phyloP scores from a whole-genome alignment of 2,329 filamentous ascomycete species.

The Fusarium secorum region DNA sequence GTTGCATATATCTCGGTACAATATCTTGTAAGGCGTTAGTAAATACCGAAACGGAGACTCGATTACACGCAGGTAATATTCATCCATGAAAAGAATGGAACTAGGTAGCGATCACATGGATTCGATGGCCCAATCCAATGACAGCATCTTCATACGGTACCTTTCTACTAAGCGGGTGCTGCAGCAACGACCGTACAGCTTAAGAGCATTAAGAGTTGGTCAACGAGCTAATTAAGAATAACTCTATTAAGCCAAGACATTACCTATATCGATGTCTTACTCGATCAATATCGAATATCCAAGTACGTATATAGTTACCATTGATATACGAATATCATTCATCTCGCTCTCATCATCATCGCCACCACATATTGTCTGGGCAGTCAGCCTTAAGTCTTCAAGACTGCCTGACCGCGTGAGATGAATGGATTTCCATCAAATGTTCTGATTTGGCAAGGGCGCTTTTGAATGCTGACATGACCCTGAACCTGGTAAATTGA shows the following conservation, averaged over 20 bases:
- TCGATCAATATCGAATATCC: background rate
- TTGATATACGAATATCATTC: background rate
- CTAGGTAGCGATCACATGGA: slow-evolving; percentile 21
- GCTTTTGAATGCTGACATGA: slow-evolving; percentile 30
- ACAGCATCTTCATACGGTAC: slow-evolving; percentile 1
- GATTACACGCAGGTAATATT: slow-evolving; percentile 11
- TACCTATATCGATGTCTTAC: background rate
- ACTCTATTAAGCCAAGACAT: background rate
- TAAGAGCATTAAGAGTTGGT: background rate
- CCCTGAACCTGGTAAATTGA: slow-evolving; percentile 13
- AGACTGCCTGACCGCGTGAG: slow-evolving; percentile 30
- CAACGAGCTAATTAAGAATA: background rate
- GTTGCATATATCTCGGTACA: background rate
- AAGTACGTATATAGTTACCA: background rate
- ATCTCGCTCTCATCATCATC: background rate
- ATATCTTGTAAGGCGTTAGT: background rate
- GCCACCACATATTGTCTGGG: background rate
- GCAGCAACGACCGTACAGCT: slow-evolving; percentile 19
- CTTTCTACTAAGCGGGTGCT: slow-evolving; percentile 12
- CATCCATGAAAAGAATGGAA: background rate
- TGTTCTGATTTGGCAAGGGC: slow-evolving; percentile 20
- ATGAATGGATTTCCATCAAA: slow-evolving; percentile 1
- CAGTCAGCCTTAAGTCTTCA: slow-evolving; percentile 26
- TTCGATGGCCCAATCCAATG: slow-evolving; percentile 15
- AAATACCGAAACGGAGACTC: slow-evolving; percentile 1